A percentile compares a stretch with the other conserved stretches of the same genome.
Conservation (phyloP, 176 grass and related monocot species). For the Tuctoria greenei region DNA sequence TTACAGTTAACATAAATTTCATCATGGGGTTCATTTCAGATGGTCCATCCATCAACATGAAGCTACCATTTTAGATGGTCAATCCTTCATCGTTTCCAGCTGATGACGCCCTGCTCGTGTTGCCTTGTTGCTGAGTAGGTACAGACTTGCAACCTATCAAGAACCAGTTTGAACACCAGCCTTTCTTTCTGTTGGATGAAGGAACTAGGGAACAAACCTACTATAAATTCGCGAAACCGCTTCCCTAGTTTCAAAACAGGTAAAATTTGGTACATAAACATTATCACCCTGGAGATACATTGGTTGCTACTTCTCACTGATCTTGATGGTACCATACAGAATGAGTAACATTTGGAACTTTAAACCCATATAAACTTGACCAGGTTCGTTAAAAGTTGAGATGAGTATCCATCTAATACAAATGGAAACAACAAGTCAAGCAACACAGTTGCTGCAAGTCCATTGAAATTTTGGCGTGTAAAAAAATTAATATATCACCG, state of each 20-base stretch:
- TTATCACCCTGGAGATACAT: background rate
- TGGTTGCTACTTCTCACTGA: background rate
- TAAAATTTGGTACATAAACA: background rate
- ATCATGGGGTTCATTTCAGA: too few relatives aligned
- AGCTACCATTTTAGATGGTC: too few relatives aligned
- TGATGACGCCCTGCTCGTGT: too few relatives aligned
- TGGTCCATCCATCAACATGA: too few relatives aligned
- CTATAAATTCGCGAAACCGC: background rate
- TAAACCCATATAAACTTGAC: too few relatives aligned
- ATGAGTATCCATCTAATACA: background rate
- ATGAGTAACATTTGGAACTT: slow-evolving; percentile 13
- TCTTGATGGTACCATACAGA: slow-evolving; percentile 22
- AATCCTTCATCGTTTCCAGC: too few relatives aligned
- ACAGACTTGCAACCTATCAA: too few relatives aligned
- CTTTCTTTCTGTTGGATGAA: background rate
- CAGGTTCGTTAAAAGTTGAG: slow-evolving; percentile 22
- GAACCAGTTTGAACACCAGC: too few relatives aligned
- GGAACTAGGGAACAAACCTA: background rate
- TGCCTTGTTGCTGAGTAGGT: too few relatives aligned
- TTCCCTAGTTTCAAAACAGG: background rate
- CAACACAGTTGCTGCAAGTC: background rate
- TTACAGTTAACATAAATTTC: too few relatives aligned
- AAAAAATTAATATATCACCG: background rate
- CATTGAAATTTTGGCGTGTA: background rate
- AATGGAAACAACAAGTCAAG: too few relatives aligned